These are phyloP conservation scores for Lactifluus pinguis DNA, from an alignment of 768 basidiomycete genomes.

Conservation along the genomic window DNA sequence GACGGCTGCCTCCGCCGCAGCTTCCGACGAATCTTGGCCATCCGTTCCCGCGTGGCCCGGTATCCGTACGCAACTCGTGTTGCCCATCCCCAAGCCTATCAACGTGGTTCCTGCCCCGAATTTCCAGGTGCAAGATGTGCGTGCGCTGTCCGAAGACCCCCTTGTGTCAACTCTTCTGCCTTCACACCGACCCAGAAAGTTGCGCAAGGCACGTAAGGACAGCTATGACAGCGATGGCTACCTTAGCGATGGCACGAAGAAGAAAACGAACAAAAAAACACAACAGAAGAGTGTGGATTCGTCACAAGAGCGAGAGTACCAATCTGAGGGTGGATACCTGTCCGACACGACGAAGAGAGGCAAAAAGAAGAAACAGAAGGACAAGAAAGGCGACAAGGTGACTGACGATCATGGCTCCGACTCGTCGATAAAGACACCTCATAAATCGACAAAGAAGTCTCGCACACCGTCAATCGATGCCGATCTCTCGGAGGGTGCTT, in stretches of 20 bases:
- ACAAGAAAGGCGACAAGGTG: conserved; percentile 17
- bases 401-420: neutral
- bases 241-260: conserved; percentile 22
- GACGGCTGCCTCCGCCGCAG: conserved; percentile 34
- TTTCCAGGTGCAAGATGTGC: neutral
- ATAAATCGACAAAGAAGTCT: conserved; percentile 19
- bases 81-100: neutral
- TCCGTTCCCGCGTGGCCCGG: conserved; percentile 19
- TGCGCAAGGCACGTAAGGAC: conserved; percentile 22
- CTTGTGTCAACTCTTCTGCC: neutral
- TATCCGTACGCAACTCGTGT: conserved; percentile 8
- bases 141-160: conserved; percentile 1
- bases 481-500: conserved; percentile 27
- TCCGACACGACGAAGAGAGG: conserved; percentile 16
- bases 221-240: conserved; percentile 27
- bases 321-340: conserved; percentile 27
- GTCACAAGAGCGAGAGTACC: conserved; percentile 23
- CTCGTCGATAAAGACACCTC: neutral
- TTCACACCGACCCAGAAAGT: conserved; percentile 22
- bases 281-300: conserved; percentile 19
- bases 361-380: conserved; percentile 17
- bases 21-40: conserved; percentile 35
- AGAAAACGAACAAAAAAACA: conserved; percentile 23
- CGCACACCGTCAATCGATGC: conserved; percentile 1
- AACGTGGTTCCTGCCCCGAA: neutral